Evolutionary conservation across 208 protist genomes (phyloP), one percentile per base, ranked within the genome.

Genomic region (Leishmania major): DNA sequence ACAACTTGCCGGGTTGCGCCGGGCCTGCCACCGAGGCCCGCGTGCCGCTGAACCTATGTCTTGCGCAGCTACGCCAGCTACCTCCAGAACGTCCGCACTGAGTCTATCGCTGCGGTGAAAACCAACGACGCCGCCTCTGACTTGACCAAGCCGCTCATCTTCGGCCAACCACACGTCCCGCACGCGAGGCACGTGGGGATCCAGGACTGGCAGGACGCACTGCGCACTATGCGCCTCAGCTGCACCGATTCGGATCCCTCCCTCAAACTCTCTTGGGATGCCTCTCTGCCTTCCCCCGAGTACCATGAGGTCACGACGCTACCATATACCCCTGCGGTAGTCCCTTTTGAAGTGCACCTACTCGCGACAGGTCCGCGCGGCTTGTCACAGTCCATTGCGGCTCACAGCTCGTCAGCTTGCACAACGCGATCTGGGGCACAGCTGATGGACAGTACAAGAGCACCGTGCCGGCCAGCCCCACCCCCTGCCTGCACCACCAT

Each of bases 41-140:
- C 51, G 81, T 91, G 83, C 92, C 92, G 51, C 80, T 92, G 60
- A 75, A 86, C 78, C 69, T 70, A 67, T 96, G 92, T 84, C 55
- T 93, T 93, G 45, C n/a, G 81, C 80, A 84, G 83, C 81, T 87
- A 89, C 81, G 43, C 85, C 6, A 85, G 88, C 75, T 93, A 92
- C 82, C 84, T 90, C 43, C 53, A 93, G 81, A 92, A 91, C 85
- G 28, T 86, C 73, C 93, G 92, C 87, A 62, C 45, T 43, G 35
- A 62, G 70, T 75, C 49, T 73, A 75, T 35, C 22, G 40, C 40
- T 19, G 31, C 13, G 51, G 3, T 55, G 51, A 17, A 2, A 13
- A 43, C 35, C 19, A 28, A 0, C 49, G 13, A 43, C 8, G 28
- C 8, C 55, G 49, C 79, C 70, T 8, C 13, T 13, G 62, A 79